A percentile compares a stretch with the other conserved stretches of the same genome.
These are phyloP conservation scores for Fusarium palustre DNA, from an alignment of 2,329 filamentous ascomycete species.

Conservation along the genomic window DNA sequence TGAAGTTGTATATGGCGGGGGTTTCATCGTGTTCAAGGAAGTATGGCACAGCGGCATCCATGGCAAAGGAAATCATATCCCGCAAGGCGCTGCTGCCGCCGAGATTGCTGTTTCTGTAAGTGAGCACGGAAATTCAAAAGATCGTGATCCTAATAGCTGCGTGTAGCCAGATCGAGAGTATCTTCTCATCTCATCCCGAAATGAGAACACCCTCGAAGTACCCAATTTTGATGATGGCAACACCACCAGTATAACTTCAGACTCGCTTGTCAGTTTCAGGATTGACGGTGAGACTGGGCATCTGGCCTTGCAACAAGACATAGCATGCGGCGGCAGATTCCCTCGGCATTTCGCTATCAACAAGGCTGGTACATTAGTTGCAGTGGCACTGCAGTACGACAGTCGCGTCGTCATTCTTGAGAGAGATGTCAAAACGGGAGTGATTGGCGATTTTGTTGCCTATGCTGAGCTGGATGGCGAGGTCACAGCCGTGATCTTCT, in stretches of 20 bases:
- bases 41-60: constrained; percentile 63
- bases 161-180: constrained; percentile 69
- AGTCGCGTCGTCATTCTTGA: constrained; percentile 70
- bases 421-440: constrained; percentile 69
- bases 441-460: constrained; percentile 62
- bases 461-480: constrained; percentile 57
- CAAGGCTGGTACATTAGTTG: constrained; percentile 70
- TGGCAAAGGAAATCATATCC: constrained; percentile 56
- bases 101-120: constrained; percentile 71
- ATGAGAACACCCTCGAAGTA: constrained; percentile 66
- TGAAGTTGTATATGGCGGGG: constrained; percentile 62
- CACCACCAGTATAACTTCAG: constrained; percentile 63
- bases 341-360: constrained; percentile 78
- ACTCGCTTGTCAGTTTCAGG: constrained; percentile 72
- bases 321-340: constrained; percentile 71
- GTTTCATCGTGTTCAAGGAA: constrained; percentile 58
- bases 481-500: constrained; percentile 62
- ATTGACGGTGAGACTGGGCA: constrained; percentile 66
- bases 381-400: constrained; percentile 73
- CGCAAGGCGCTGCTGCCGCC: constrained; percentile 59
- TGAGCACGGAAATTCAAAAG: constrained; percentile 16
- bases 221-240: constrained; percentile 58
- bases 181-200: constrained; percentile 75
- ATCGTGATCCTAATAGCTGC: not conserved
- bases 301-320: constrained; percentile 66